Percentiles rank a stretch among this genome's conserved stretches.
phyloP scores from a whole-genome alignment of 2,329 filamentous ascomycete genomes.

The Arthrinium puccinioides region DNA sequence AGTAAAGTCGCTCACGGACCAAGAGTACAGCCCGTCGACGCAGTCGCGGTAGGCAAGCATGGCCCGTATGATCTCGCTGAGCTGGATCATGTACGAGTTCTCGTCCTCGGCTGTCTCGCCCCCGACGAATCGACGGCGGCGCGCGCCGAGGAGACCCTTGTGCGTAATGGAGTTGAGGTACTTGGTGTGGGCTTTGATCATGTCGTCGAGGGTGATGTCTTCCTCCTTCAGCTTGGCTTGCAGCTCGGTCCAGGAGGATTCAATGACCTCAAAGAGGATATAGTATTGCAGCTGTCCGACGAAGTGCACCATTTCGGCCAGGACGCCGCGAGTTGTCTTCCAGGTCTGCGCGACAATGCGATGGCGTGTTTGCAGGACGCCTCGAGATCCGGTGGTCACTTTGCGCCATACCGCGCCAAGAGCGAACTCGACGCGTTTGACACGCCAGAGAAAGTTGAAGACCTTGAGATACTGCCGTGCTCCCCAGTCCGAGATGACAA shows the following conservation, averaged over 20 bases:
- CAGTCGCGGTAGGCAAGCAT: constrained; percentile 94
- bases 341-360: constrained; percentile 66
- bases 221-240: constrained; percentile 77
- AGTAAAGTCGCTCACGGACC: constrained; percentile 91
- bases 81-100: constrained; percentile 77
- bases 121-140: constrained; percentile 36
- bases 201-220: constrained; percentile 85
- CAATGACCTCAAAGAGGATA: constrained; percentile 97
- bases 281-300: constrained; percentile 97
- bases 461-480: constrained; percentile 96
- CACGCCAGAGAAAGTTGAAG: constrained; percentile 98
- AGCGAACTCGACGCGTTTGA: constrained; percentile 95
- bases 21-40: constrained; percentile 90
- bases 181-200: constrained; percentile 83
- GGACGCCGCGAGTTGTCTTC: constrained; percentile 80
- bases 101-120: constrained; percentile 54
- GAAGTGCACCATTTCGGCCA: constrained; percentile 98
- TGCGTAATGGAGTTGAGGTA: constrained; percentile 94
- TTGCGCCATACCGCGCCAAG: constrained; percentile 86
- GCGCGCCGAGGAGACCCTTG: constrained; percentile 83
- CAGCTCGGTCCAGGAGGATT: constrained; percentile 88
- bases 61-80: constrained; percentile 84
- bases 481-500: constrained; percentile 93
- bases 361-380: constrained; percentile 75
- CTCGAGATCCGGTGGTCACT: constrained; percentile 89